Evolutionary conservation across 1,139 yeast genomes (phyloP), one percentile per base, ranked within the genome.

Genomic region (Casaregolazyma suthepensis): DNA sequence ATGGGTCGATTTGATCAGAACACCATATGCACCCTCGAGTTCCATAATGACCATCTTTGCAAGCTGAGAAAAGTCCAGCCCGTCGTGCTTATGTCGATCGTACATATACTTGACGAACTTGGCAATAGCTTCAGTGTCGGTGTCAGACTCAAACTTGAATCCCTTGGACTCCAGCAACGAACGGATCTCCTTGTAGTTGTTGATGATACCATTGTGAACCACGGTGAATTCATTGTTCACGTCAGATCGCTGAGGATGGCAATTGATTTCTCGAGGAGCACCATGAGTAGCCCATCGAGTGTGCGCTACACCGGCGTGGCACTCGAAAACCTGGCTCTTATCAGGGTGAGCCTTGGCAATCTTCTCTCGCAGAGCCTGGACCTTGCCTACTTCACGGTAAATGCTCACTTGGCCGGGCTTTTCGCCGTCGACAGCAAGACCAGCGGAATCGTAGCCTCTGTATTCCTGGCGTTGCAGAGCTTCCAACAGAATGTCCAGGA

Each of bases 201-300:
- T 91, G 71, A 94, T 89, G 70, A 94, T 93, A 79, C 99, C 99
- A 66, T 94, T 94, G 76, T 94, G 99, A 52, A 94, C 98, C 59
- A 94, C 85, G 43, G 87, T 83, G 66, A 94, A 94, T 70, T 91
- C 96, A 62, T 86, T 86, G 52, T 74, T 72, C 10, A 79, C 78
- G 69, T 89, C 99, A 0, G 96, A 88, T 63, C 94, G 77, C 69
- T 93, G 99, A 52, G 99, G 99, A 70, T 94, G 99, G 71, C 98
- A 93, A 76, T 94, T 94, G 60, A 74, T 68, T 57, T 79, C 82
- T 64, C 81, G 82, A 54, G 98, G 98, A 65, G 85, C 88, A 72
- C 99, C 99, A 72, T 94, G 99, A 46, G 99, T 94, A 48, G 99
- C 99, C 99, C 99, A 94, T 77, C 99, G 86, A 17, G 99, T 94